Percentiles rank a stretch among this genome's conserved stretches.
phyloP scores from a whole-genome alignment of 2,329 filamentous ascomycete species.

The Paramyrothecium roridum region DNA sequence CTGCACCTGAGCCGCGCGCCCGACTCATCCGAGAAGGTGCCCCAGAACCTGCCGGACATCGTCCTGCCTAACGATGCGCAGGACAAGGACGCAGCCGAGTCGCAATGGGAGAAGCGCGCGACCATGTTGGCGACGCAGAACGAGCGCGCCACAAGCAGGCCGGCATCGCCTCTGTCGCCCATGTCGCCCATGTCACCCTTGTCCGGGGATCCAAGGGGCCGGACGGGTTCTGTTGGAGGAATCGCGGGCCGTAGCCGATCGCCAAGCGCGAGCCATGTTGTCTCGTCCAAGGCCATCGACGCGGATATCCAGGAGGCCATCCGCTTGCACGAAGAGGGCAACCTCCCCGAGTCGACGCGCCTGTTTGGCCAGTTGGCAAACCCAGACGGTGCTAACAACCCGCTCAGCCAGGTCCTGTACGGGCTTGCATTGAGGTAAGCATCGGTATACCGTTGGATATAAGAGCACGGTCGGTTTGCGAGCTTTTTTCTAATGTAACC shows the following conservation, averaged over 20 bases:
- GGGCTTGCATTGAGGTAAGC: slow-evolving; percentile 81
- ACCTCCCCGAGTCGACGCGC: slow-evolving; percentile 74
- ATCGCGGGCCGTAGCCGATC: slow-evolving; percentile 10
- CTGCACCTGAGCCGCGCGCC: slow-evolving; percentile 61
- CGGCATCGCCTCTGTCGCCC: slow-evolving; percentile 29
- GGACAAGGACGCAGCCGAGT: slow-evolving; percentile 52
- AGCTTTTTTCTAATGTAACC: background rate
- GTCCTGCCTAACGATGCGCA: slow-evolving; percentile 39
- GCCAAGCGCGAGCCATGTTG: slow-evolving; percentile 16
- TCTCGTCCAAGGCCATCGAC: slow-evolving; percentile 53
- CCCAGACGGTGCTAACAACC: slow-evolving; percentile 81
- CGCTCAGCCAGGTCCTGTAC: slow-evolving; percentile 92
- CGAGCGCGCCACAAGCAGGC: slow-evolving; percentile 42
- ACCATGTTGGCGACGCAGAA: slow-evolving; percentile 76
- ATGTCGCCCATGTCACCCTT: slow-evolving; percentile 18
- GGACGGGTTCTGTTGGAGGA: background rate
- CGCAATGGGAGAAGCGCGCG: slow-evolving; percentile 88
- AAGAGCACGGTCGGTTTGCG: too few relatives aligned
- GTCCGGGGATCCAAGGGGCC: background rate
- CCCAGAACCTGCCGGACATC: slow-evolving; percentile 76
- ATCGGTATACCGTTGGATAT: too few relatives aligned
- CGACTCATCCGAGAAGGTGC: slow-evolving; percentile 69
- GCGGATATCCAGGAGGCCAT: slow-evolving; percentile 94
- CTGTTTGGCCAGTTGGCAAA: slow-evolving; percentile 85
- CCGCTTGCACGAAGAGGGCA: slow-evolving; percentile 80